Evolutionary conservation across 768 basidiomycete genomes (phyloP), one percentile per base, ranked within the genome.

Genomic region (Lentinula edodes): DNA sequence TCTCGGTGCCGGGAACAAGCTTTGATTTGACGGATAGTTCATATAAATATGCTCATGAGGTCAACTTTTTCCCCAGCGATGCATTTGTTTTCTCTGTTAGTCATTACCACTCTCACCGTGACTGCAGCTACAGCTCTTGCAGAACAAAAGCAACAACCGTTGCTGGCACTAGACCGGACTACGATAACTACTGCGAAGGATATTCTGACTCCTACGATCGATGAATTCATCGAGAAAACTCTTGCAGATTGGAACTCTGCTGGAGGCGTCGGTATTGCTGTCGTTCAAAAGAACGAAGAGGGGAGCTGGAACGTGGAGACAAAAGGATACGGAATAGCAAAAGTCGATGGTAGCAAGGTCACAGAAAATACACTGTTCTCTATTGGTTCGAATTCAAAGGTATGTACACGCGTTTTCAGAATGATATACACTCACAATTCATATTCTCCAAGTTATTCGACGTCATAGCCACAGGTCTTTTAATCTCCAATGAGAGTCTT

Each of bases 351-450:
- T 0, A 66, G 57, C 12, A 56, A 65, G 28, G 67, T 70, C n/a
- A 70, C 67, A 3, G 64, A 66, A 57, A 62, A 72, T 15, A 73
- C 72, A 1, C 55, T 68, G 6, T 72, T 71, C 43, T 52, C 61
- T 39, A 70, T 74, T n/a, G 72, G 65, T 0, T 74, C 73, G 6
- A 72, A 71, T 52, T 72, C 72, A 7, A 72, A 72, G 67, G 0
- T 28, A 1, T 43, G 9, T 50, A 32, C 48, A 20, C 43, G 41
- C 9, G 3, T 36, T 28, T 41, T 52, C 13, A 8, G 7, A 39
- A 8, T 13, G 13, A 39, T 39, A 13, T 3, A 39, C 6, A 8
- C 36, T 7, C 7, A 38, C 6, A 8, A 20, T 23, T 23, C 18
- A 28, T 32, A 23, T 13, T 5, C 6, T 28, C 16, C 16, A 28